phyloP scores from a whole-genome alignment of 805 yeast species.

The Phaffomyces opuntiae region DNA sequence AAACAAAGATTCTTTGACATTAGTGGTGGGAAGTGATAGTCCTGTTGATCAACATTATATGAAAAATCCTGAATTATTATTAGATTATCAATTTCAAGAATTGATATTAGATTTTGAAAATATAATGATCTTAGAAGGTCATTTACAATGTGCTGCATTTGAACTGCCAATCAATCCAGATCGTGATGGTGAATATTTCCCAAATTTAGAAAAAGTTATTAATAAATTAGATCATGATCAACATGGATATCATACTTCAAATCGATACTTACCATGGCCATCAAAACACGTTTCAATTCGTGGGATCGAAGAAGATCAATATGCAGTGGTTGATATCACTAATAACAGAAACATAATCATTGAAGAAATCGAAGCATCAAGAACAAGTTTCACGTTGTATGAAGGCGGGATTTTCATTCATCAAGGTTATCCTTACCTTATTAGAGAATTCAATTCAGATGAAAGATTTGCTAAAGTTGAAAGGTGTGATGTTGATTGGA shows the following conservation, averaged over 20 bases:
- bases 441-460: slow-evolving; percentile 75
- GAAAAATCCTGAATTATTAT: slow-evolving; percentile 54
- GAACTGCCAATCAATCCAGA: slow-evolving; percentile 58
- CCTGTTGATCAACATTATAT: slow-evolving; percentile 86
- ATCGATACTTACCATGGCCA: slow-evolving; percentile 75
- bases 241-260: slow-evolving; percentile 47
- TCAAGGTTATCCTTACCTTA: slow-evolving; percentile 87
- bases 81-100: slow-evolving; percentile 49
- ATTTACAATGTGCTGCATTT: slow-evolving; percentile 90
- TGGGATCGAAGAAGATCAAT: slow-evolving; percentile 74
- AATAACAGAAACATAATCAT: slow-evolving; percentile 68
- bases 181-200: slow-evolving; percentile 54
- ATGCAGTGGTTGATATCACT: slow-evolving; percentile 87
- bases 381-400: slow-evolving; percentile 86
- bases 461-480: slow-evolving; percentile 78
- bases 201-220: slow-evolving; percentile 22
- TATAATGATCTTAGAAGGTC: slow-evolving; percentile 62
- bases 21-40: slow-evolving; percentile 73
- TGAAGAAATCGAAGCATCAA: slow-evolving; percentile 82
- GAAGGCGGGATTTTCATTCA: slow-evolving; percentile 91
- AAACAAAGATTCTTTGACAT: slow-evolving; percentile 73
- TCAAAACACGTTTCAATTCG: slow-evolving; percentile 67
- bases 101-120: slow-evolving; percentile 56
- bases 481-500: slow-evolving; percentile 91
- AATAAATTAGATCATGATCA: slow-evolving; percentile 32